Percentiles rank a stretch among this genome's conserved stretches.
These are phyloP conservation scores for Bruguiera sexangula DNA, from an alignment of 345 rosid species.

Conservation along the genomic window DNA sequence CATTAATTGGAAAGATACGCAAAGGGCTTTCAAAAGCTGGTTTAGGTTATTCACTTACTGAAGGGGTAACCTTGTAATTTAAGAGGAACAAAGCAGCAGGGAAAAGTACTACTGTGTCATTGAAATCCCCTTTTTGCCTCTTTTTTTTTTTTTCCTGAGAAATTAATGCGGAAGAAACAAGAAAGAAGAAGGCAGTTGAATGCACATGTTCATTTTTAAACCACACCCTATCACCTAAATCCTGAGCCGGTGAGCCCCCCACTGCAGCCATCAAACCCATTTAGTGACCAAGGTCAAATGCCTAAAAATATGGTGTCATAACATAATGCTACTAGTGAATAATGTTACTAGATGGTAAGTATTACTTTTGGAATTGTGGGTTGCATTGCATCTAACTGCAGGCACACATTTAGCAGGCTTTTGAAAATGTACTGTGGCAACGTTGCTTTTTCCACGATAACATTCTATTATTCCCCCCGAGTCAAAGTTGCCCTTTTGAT, in stretches of 20 bases:
- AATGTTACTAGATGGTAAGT: neutral
- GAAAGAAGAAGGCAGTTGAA: too few species aligned
- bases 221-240: constrained; percentile 11
- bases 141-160: neutral
- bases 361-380: constrained; percentile 14
- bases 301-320: neutral
- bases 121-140: constrained; percentile 5
- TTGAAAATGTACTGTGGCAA: constrained; percentile 23
- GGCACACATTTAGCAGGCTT: constrained; percentile 29
- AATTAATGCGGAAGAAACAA: too few species aligned
- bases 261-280: constrained; percentile 24
- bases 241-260: constrained; percentile 19
- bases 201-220: neutral
- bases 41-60: constrained; percentile 30
- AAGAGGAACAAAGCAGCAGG: neutral
- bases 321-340: neutral
- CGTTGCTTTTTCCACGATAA: constrained; percentile 15
- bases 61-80: constrained; percentile 33
- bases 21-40: constrained; percentile 34
- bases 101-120: constrained; percentile 1
- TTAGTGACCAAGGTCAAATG: constrained; percentile 16
- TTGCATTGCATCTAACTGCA: neutral
- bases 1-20: constrained; percentile 24
- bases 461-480: constrained; percentile 40
- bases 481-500: constrained; percentile 43